Conservation (phyloP, 2,329 filamentous ascomycete species). For the Mariannaea elegans region DNA sequence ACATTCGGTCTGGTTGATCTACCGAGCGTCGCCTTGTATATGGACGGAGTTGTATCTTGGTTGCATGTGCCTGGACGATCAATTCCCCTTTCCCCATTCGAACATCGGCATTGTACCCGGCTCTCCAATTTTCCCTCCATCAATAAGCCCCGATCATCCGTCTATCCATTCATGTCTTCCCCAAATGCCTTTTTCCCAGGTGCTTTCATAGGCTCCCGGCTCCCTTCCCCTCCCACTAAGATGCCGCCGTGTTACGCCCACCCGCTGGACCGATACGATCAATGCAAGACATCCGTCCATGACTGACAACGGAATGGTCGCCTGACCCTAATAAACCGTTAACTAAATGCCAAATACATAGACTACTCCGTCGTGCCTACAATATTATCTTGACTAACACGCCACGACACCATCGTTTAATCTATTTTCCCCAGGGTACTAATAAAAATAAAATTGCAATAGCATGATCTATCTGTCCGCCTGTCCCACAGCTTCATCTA, state of each 20-base stretch:
- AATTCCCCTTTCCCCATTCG: background rate
- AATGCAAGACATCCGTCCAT: constrained; percentile 26
- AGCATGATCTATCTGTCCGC: background rate
- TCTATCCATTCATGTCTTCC: constrained; percentile 3
- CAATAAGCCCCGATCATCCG: background rate
- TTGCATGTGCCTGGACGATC: constrained; percentile 19
- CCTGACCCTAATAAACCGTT: too few species aligned
- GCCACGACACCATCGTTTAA: background rate
- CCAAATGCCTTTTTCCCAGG: background rate
- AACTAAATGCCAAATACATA: too few species aligned
- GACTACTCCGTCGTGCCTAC: background rate
- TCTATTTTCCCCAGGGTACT: background rate
- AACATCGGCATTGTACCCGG: background rate
- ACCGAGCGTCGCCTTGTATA: too few species aligned
- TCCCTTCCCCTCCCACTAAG: background rate
- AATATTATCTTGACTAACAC: background rate
- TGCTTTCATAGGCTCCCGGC: background rate
- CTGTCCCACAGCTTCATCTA: background rate
- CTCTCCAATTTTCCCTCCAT: background rate
- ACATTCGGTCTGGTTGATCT: background rate
- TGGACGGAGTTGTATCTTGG: background rate
- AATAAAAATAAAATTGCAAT: background rate
- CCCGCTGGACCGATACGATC: constrained; percentile 28
- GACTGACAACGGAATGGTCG: background rate
- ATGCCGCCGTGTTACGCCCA: background rate